A percentile compares a stretch with the other conserved stretches of the same genome.
Evolutionary conservation across 192 early-diverging fungal species (phyloP).

Genomic region (Funneliformis geosporum): DNA sequence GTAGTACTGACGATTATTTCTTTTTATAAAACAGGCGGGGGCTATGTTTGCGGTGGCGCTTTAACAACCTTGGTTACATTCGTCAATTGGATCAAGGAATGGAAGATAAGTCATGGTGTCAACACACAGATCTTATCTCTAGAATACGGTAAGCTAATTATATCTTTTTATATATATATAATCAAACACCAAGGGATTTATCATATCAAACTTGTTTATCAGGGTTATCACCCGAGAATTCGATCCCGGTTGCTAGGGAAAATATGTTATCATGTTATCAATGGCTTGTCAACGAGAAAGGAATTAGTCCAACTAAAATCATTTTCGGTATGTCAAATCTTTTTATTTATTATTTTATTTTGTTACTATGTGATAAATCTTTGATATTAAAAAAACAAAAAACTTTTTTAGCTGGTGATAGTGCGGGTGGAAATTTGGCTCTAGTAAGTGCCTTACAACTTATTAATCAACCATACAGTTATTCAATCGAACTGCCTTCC

Average conservation of each 20-base stretch:
- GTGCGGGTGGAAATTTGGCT: conserved; percentile 24
- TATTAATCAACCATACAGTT: neutral
- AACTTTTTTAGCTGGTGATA: conserved; percentile 28
- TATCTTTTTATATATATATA: neutral
- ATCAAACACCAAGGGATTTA: neutral
- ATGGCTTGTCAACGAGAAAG: conserved; percentile 5
- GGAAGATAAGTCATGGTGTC: conserved; percentile 11
- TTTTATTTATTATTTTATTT: neutral
- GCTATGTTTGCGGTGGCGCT: neutral
- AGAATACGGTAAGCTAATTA: conserved; percentile 21
- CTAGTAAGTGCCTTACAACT: neutral
- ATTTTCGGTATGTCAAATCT: conserved; percentile 3
- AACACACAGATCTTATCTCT: conserved; percentile 23
- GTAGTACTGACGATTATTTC: neutral
- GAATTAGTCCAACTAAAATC: conserved; percentile 26
- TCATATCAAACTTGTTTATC: neutral
- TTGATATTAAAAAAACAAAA: no score
- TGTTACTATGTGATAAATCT: no score
- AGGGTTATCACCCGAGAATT: conserved; percentile 21
- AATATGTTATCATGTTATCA: conserved; percentile 11
- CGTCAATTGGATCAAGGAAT: conserved; percentile 19
- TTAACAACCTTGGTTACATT: neutral
- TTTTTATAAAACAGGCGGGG: conserved; percentile 9
- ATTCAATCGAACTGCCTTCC: neutral
- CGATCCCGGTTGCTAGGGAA: conserved; percentile 7